These are phyloP conservation scores for Ogataea glucozyma DNA, from an alignment of 805 yeast species.

Conservation along the genomic window DNA sequence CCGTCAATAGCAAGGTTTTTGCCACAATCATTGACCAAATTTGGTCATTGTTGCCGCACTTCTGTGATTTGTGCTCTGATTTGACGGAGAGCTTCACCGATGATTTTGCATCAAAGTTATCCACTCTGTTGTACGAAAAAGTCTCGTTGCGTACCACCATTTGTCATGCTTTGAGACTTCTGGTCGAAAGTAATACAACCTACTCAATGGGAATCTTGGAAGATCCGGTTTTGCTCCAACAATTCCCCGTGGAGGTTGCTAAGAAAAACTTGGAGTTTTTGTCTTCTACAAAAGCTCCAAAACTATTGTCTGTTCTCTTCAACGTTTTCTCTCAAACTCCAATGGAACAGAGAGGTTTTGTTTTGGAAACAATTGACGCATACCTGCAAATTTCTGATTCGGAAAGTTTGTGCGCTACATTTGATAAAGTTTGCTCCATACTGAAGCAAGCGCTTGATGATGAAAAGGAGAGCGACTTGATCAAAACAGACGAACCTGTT, in stretches of 20 bases:
- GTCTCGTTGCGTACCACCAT: constrained; percentile 77
- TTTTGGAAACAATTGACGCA: constrained; percentile 82
- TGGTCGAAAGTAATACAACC: constrained; percentile 74
- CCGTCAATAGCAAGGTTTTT: constrained; percentile 75
- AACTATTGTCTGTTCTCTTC: constrained; percentile 81
- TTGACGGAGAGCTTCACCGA: constrained; percentile 63
- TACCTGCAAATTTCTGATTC: constrained; percentile 69
- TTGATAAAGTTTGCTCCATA: constrained; percentile 81
- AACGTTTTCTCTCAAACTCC: constrained; percentile 90
- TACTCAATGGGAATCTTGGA: constrained; percentile 62
- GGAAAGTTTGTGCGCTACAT: constrained; percentile 70
- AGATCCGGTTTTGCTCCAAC: constrained; percentile 58
- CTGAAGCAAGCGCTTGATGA: constrained; percentile 74
- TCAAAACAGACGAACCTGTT: constrained; percentile 37
- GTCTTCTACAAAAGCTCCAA: constrained; percentile 60
- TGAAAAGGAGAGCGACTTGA: constrained; percentile 40
- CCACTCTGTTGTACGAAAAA: constrained; percentile 72
- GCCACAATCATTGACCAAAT: constrained; percentile 86
- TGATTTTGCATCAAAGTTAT: constrained; percentile 72
- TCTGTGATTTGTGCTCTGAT: constrained; percentile 85
- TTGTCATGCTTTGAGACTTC: constrained; percentile 74
- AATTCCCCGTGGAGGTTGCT: constrained; percentile 61
- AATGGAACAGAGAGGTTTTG: constrained; percentile 79
- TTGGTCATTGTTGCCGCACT: constrained; percentile 88
- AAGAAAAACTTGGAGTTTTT: constrained; percentile 60